Evolutionary conservation across 2,329 filamentous ascomycete species (phyloP), one percentile per base, ranked within the genome.

Genomic region (Microsporum audouinii): DNA sequence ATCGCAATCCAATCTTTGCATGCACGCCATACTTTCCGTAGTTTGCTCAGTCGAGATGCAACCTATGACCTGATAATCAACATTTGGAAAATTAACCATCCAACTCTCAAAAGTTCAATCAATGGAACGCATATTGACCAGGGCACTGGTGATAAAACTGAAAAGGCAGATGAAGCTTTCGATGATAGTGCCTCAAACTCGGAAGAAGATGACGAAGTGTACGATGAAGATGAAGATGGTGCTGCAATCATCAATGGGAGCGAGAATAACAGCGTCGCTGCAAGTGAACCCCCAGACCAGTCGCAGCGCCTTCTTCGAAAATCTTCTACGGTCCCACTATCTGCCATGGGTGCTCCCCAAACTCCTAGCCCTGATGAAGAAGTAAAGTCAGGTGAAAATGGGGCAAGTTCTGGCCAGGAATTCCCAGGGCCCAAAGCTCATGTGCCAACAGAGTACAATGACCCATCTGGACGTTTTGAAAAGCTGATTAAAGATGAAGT

Each of bases 21-120:
- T 71, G 91, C 94, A 49, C 91, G 94, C 66, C 94, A 99, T 70
- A 86, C 95, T 0, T 99, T 99, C 75, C 91, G 94, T 60, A 96
- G 91, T 75, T 89, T 99, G 66, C 87, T 96, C 3, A 94, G 90
- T 69, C 83, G 94, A 71, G 94, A 99, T 74, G 90, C 91, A 2
- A 97, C 95, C 0, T 99, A 97, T 70, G 95, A 99, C 71, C 78
- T 99, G 53, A 91, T 99, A 71, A 88, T 99, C 66, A 95, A 95
- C 63, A 97, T 99, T 62, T 99, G 94, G 94, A 96, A 96, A 73
- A 87, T 96, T 34, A 94, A 89, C 14, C 94, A 99, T 71, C 92
- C 94, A 1, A 89, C 90, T 60, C 77, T 99, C 34, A 89, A 90
- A 72, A 96, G 91, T 71, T 95, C 90, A 2, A 78, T 96, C 2